These are phyloP conservation scores for Colletotrichum costaricense DNA, from an alignment of 2,329 filamentous ascomycete species.

Conservation along the genomic window DNA sequence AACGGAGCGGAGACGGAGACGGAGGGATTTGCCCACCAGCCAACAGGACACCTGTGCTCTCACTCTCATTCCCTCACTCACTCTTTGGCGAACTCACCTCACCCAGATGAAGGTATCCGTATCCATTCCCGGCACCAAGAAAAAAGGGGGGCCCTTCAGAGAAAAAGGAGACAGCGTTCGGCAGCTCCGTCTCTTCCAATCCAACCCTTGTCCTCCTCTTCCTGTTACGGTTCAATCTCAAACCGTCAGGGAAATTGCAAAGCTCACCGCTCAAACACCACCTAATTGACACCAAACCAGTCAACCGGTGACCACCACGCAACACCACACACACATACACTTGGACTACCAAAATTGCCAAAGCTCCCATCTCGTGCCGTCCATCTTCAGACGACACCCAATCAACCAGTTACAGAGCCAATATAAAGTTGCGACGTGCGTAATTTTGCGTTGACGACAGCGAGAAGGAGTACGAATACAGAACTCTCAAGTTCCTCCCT, in stretches of 20 bases:
- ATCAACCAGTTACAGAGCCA: conserved; percentile 21
- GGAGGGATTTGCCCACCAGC: background rate
- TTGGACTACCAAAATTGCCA: background rate
- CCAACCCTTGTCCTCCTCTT: background rate
- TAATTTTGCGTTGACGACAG: conserved; percentile 23
- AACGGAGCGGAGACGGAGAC: background rate
- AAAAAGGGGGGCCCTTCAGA: background rate
- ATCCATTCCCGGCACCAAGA: no score
- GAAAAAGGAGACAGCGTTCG: conserved; percentile 19
- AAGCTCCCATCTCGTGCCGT: background rate
- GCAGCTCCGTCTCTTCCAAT: conserved; percentile 18
- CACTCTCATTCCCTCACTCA: no score
- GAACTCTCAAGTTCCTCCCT: background rate
- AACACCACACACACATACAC: background rate
- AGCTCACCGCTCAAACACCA: conserved; percentile 26
- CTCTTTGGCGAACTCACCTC: conserved; percentile 1
- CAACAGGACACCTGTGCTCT: background rate
- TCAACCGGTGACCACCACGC: background rate
- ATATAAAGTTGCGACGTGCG: conserved; percentile 10
- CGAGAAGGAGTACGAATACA: background rate
- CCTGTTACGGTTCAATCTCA: conserved; percentile 31
- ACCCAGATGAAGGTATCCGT: background rate
- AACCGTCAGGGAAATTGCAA: conserved; percentile 33
- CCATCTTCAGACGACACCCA: conserved; percentile 16
- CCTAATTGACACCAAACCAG: background rate